Evolutionary conservation across 441 rosid genomes (phyloP).

Genomic region (Manihot esculenta): DNA sequence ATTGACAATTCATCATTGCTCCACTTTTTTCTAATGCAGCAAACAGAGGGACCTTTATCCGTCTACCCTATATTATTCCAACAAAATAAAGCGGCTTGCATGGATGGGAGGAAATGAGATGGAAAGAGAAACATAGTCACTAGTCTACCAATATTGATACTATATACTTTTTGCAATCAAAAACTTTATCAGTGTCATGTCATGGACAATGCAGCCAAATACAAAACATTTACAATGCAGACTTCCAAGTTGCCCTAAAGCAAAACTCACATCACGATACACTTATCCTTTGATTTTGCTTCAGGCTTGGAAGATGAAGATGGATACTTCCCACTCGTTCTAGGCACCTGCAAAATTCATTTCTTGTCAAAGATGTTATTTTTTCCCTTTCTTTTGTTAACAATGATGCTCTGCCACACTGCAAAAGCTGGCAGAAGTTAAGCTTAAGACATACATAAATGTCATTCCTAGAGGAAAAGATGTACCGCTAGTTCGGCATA

Average conservation of each 20-base stretch:
- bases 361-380: background rate
- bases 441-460: background rate
- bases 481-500: too few species aligned
- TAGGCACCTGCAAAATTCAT: constrained; percentile 51
- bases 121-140: too few species aligned
- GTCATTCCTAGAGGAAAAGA: background rate
- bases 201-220: constrained; percentile 20
- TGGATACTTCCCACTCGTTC: constrained; percentile 41
- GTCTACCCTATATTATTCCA: background rate
- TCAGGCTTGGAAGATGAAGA: constrained; percentile 56
- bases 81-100: background rate
- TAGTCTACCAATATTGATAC: constrained; percentile 11
- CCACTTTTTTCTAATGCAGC: background rate
- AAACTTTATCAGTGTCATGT: constrained; percentile 28
- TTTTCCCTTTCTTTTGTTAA: background rate
- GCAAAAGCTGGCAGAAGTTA: background rate
- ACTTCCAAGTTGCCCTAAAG: constrained; percentile 22
- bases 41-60: background rate
- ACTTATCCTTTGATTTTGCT: constrained; percentile 74
- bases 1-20: background rate
- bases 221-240: constrained; percentile 47
- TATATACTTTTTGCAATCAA: constrained; percentile 25
- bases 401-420: background rate
- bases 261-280: constrained; percentile 72
- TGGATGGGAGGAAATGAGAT: too few species aligned